These are phyloP conservation scores for Neocatenulostroma microsporum DNA, from an alignment of 2,329 filamentous ascomycete species.

Conservation along the genomic window DNA sequence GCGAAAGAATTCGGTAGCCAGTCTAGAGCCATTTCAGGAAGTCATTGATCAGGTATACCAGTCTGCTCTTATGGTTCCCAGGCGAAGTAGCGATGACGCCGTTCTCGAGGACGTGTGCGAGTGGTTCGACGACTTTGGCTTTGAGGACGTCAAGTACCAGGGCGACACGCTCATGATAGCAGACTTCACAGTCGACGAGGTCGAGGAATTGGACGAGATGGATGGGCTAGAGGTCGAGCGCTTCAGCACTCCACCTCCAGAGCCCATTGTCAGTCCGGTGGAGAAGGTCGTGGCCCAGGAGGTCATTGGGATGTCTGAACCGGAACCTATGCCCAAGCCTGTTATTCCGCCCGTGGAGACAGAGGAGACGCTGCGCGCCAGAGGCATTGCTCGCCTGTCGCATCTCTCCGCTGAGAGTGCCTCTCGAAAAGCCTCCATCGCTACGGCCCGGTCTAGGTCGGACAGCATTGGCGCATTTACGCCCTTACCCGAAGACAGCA, in stretches of 20 bases:
- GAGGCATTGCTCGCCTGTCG: constrained; percentile 23
- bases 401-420: constrained; percentile 2
- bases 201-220: constrained; percentile 11
- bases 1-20: constrained; percentile 35
- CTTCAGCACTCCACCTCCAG: constrained; percentile 20
- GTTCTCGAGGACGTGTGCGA: constrained; percentile 34
- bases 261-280: constrained; percentile 15
- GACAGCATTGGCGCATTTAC: not conserved
- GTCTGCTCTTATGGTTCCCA: constrained; percentile 18
- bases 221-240: constrained; percentile 11
- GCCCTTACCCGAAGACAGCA: constrained; percentile 3
- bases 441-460: not conserved
- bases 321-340: constrained; percentile 6
- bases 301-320: constrained; percentile 12
- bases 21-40: constrained; percentile 33
- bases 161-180: constrained; percentile 14
- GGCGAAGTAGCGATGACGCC: constrained; percentile 28
- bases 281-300: constrained; percentile 21
- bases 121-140: constrained; percentile 35
- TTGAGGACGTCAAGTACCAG: constrained; percentile 23
- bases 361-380: constrained; percentile 21
- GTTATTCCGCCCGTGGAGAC: constrained; percentile 18
- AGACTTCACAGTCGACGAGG: constrained; percentile 9
- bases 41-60: constrained; percentile 26
- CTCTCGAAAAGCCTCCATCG: constrained; percentile 7